Evolutionary conservation across 257 asterid species (phyloP).

Genomic region (Dorcoceras hygrometricum): DNA sequence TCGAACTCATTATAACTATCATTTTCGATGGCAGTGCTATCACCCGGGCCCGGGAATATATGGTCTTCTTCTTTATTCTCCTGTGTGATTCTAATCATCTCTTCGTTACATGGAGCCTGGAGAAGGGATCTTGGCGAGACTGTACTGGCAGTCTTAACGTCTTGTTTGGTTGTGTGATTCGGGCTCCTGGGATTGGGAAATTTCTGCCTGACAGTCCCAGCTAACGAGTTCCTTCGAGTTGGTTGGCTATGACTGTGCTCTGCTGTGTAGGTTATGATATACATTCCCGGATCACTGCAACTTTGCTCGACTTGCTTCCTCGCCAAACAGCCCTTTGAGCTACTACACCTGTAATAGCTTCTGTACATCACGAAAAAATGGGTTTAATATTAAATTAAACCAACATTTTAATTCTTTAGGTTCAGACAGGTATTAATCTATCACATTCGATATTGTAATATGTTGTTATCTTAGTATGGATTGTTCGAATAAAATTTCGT

Average conservation of each 20-base stretch:
- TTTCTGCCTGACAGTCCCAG: too few relatives aligned
- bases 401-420: too few relatives aligned
- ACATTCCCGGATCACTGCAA: conserved; percentile 9
- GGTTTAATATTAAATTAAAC: too few relatives aligned
- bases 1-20: background rate
- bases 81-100: background rate
- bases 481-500: too few relatives aligned
- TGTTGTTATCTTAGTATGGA: too few relatives aligned
- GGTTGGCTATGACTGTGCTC: conserved; percentile 17
- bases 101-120: background rate
- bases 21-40: too few relatives aligned
- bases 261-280: conserved; percentile 21
- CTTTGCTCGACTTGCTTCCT: conserved; percentile 26
- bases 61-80: background rate
- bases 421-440: too few relatives aligned
- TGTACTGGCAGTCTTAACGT: background rate
- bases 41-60: background rate
- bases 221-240: background rate
- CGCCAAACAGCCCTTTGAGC: conserved; percentile 25
- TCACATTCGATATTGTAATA: too few relatives aligned
- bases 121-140: background rate
- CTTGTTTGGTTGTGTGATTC: background rate
- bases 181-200: too few relatives aligned
- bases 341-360: conserved; percentile 25
- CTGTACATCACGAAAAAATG: background rate